Evolutionary conservation across 176 grass and related monocot species (phyloP).

Genomic region (Ensete glaucum): DNA sequence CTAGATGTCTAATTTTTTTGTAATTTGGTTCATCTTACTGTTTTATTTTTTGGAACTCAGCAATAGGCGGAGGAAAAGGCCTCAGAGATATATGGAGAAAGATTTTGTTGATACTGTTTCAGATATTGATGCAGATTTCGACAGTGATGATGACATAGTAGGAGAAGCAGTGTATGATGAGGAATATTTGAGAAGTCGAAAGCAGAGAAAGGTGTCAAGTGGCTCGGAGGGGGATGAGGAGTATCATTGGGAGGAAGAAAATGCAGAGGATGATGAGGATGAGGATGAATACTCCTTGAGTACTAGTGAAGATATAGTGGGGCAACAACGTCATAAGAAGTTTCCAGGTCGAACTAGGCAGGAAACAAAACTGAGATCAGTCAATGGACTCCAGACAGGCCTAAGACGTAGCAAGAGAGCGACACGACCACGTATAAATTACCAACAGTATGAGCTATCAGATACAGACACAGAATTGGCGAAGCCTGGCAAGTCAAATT

Average conservation of each 20-base stretch:
- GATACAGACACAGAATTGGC: conserved; percentile 38
- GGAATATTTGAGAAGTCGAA: conserved; percentile 66
- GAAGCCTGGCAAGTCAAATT: conserved; percentile 29
- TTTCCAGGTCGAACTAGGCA: conserved; percentile 26
- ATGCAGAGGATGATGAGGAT: conserved; percentile 55
- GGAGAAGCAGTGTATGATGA: conserved; percentile 95
- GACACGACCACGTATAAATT: conserved; percentile 39
- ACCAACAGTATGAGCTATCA: conserved; percentile 48
- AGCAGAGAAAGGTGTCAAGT: conserved; percentile 39
- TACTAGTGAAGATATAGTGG: conserved; percentile 54
- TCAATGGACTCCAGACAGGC: conserved; percentile 50
- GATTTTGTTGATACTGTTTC: conserved; percentile 70
- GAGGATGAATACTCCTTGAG: conserved; percentile 49
- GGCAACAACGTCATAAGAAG: conserved; percentile 32
- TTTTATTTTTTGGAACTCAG: conserved; percentile 15
- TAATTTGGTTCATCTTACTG: conserved; percentile 3
- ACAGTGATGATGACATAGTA: conserved; percentile 82
- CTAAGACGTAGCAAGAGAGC: conserved; percentile 69
- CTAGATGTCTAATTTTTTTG: background rate
- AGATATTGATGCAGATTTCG: conserved; percentile 41
- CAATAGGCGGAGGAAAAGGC: conserved; percentile 66
- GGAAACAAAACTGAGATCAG: conserved; percentile 36
- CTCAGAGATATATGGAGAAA: conserved; percentile 46
- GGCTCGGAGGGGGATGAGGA: conserved; percentile 55
- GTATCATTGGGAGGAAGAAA: conserved; percentile 52